phyloP scores from a whole-genome alignment of 2,329 filamentous ascomycete species.

The Xylaria sp. region DNA sequence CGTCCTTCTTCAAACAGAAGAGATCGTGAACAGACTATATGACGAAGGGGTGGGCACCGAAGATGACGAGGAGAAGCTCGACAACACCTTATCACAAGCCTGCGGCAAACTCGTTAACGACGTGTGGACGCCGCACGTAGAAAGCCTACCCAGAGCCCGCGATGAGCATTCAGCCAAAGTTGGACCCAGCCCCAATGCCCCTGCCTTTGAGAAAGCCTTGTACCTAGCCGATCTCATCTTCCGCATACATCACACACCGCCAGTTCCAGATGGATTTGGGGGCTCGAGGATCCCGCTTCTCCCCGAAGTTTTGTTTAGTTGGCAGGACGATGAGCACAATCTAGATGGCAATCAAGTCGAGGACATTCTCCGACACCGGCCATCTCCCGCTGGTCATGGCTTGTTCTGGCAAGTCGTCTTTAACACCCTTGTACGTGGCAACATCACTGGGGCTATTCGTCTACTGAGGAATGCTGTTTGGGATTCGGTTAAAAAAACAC shows the following conservation, averaged over 20 bases:
- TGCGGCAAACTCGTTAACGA: slow-evolving; percentile 61
- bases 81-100: slow-evolving; percentile 65
- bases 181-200: slow-evolving; percentile 70
- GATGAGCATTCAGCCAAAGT: slow-evolving; percentile 70
- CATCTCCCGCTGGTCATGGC: slow-evolving; percentile 79
- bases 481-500: slow-evolving; percentile 76
- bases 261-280: slow-evolving; percentile 53
- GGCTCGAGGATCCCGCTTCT: slow-evolving; percentile 63
- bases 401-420: slow-evolving; percentile 90
- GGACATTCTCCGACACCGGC: slow-evolving; percentile 69
- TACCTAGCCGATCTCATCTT: slow-evolving; percentile 83
- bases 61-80: slow-evolving; percentile 66
- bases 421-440: slow-evolving; percentile 78
- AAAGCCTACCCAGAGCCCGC: slow-evolving; percentile 59
- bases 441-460: slow-evolving; percentile 72
- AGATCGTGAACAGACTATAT: slow-evolving; percentile 73
- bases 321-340: slow-evolving; percentile 81
- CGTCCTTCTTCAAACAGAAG: slow-evolving; percentile 80
- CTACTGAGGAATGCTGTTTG: slow-evolving; percentile 82
- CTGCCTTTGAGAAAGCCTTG: slow-evolving; percentile 77
- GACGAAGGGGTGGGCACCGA: slow-evolving; percentile 67
- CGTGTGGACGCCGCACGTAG: slow-evolving; percentile 67
- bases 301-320: slow-evolving; percentile 83
- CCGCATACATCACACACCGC: slow-evolving; percentile 77
- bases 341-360: slow-evolving; percentile 75